Evolutionary conservation across 2,329 filamentous ascomycete genomes (phyloP), one percentile per base, ranked within the genome.

Genomic region (Bertia moriformis): DNA sequence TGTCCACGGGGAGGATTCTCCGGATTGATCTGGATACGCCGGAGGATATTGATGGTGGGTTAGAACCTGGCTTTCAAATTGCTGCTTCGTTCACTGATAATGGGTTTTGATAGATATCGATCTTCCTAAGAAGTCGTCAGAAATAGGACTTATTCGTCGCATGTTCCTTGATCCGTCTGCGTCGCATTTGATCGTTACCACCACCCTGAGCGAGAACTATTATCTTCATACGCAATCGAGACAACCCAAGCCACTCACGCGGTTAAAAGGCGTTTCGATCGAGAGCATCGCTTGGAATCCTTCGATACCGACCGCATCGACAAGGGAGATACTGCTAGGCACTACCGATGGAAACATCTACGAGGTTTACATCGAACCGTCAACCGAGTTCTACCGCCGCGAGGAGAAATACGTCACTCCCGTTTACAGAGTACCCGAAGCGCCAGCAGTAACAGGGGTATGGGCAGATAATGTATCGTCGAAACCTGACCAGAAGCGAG

Each of bases 161-260:
- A 86, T 98, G 73, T 98, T 98, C 63, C 82, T 98, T 53, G 91
- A 98, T 54, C 89, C 91, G 19, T 94, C 89, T 10, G 91, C 91
- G 19, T 95, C 87, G 4, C 91, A 98, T 62, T 68, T 98, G 19
- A 74, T 98, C 46, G 78, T 98, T 48, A 87, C 83, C 55, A 98
- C 91, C 3, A 82, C 86, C 4, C 73, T 87, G 30, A 87, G 87
- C 55, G 91, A 98, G 59, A 96, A 93, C 62, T 98, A 88, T 65
- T 98, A 98, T 59, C 81, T 98, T 7, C 91, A 98, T 57, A 89
- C 87, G 10, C 89, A 96, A 56, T 91, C 88, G 22, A 82, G 86
- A 48, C 82, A 88, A 46, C 87, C 89, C 2, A 85, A 91, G 45
- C 72, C 80, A 4, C 67, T 98, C 24, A 78, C 82, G 13, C 74